phyloP scores from a whole-genome alignment of 345 rosid genomes.

The Streptanthus diversifolius region DNA sequence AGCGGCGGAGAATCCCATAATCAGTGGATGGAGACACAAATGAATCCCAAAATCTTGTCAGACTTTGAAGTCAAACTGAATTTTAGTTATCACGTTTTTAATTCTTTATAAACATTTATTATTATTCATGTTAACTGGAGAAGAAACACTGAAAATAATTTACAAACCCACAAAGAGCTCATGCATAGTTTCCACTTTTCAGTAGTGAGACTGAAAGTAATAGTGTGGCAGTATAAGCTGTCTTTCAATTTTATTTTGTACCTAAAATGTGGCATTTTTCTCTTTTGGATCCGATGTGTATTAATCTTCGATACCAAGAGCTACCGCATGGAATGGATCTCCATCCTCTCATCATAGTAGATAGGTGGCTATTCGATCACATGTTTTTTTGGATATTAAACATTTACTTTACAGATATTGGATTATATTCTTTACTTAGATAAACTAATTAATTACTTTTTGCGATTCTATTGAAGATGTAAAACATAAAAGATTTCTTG shows the following conservation, averaged over 20 bases:
- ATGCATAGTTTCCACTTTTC: slow-evolving; percentile 8
- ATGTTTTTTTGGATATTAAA: neutral
- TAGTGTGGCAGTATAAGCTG: neutral
- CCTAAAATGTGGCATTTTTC: neutral
- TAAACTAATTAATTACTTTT: neutral
- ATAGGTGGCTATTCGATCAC: neutral
- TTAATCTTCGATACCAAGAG: neutral
- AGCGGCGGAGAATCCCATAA: neutral
- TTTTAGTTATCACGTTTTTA: neutral
- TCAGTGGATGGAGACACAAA: neutral
- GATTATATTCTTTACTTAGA: neutral
- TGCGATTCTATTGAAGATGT: neutral
- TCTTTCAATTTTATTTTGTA: neutral
- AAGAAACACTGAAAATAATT: slow-evolving; percentile 11
- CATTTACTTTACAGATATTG: neutral
- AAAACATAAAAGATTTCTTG: neutral
- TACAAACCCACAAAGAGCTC: neutral
- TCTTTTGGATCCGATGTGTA: neutral
- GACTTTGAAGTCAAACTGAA: neutral
- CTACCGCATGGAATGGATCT: slow-evolving; percentile 4
- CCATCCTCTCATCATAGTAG: slow-evolving; percentile 8
- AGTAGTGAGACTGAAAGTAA: neutral
- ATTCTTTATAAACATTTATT: neutral
- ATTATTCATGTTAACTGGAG: neutral
- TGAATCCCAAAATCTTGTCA: neutral